These are phyloP conservation scores for Penicillium chermesinum DNA, from an alignment of 495 filamentous ascomycete genomes.

Conservation along the genomic window DNA sequence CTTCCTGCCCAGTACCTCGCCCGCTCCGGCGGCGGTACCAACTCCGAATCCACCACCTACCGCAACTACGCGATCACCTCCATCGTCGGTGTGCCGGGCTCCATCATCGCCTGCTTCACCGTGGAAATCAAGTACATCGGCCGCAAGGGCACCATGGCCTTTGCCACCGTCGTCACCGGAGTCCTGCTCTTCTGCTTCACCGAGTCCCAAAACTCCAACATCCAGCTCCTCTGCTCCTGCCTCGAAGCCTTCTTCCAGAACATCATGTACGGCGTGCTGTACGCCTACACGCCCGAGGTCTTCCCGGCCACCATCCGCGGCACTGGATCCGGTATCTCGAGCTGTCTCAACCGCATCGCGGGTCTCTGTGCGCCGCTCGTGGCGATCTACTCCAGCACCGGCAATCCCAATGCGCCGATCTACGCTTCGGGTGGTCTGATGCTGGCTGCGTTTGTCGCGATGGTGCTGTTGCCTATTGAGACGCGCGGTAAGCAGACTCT, in stretches of 20 bases:
- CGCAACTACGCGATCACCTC: constrained; percentile 58
- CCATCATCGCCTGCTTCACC: constrained; percentile 49
- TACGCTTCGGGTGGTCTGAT: constrained; percentile 50
- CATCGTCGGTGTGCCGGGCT: constrained; percentile 53
- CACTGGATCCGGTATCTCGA: constrained; percentile 53
- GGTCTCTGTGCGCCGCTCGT: constrained; percentile 57
- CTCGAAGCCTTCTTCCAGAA: constrained; percentile 59
- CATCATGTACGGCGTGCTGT: constrained; percentile 60
- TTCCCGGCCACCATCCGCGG: constrained; percentile 56
- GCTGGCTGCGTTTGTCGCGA: constrained; percentile 46
- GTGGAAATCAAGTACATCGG: constrained; percentile 56
- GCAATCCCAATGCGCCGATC: constrained; percentile 45
- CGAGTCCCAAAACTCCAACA: constrained; percentile 38
- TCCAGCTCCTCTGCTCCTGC: constrained; percentile 48
- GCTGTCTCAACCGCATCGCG: constrained; percentile 52
- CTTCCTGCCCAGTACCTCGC: constrained; percentile 56
- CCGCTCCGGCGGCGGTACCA: constrained; percentile 31
- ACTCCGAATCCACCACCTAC: constrained; percentile 47
- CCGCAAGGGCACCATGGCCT: constrained; percentile 55
- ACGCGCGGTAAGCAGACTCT: constrained; percentile 47
- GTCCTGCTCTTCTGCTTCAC: constrained; percentile 59
- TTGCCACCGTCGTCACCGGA: constrained; percentile 49
- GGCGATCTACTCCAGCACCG: constrained; percentile 42
- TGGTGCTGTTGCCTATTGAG: constrained; percentile 50
- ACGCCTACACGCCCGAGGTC: constrained; percentile 58